Conservation (phyloP, 768 basidiomycete genomes). For the Kwoniella mangroviensis region DNA sequence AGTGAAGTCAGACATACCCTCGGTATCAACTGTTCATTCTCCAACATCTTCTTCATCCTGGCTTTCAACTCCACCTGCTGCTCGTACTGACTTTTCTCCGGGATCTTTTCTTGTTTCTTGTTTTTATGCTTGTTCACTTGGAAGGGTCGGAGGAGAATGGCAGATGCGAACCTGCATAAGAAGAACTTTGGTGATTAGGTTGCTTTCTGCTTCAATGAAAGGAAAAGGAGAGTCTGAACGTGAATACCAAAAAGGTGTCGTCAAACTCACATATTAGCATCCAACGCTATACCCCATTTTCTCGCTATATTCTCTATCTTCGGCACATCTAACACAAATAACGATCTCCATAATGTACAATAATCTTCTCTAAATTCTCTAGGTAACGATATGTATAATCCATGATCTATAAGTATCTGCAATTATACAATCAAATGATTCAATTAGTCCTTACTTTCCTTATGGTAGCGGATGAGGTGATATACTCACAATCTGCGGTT, state of each 20-base stretch:
- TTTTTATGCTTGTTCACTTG: conserved; percentile 43
- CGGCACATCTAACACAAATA: conserved; percentile 58
- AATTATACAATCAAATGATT: conserved; percentile 59
- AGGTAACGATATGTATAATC: conserved; percentile 77
- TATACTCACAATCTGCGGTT: conserved; percentile 58
- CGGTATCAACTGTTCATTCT: conserved; percentile 58
- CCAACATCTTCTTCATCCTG: conserved; percentile 57
- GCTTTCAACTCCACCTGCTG: conserved; percentile 58
- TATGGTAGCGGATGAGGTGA: no score
- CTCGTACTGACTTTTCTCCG: conserved; percentile 54
- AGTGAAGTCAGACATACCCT: conserved; percentile 63
- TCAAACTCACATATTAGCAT: conserved; percentile 53
- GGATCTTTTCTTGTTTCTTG: conserved; percentile 34
- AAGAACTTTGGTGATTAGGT: neutral
- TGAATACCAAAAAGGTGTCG: neutral
- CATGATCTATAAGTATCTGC: conserved; percentile 88
- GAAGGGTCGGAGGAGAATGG: conserved; percentile 58
- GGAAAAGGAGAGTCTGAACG: no score
- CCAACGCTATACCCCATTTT: conserved; percentile 58
- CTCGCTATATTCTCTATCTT: conserved; percentile 55
- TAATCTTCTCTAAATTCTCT: conserved; percentile 75
- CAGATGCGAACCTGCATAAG: conserved; percentile 55
- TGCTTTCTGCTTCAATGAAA: no score
- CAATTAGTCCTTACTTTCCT: neutral
- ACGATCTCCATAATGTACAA: conserved; percentile 69